Evolutionary conservation across 441 rosid genomes (phyloP).

Genomic region (Gossypium aridum): DNA sequence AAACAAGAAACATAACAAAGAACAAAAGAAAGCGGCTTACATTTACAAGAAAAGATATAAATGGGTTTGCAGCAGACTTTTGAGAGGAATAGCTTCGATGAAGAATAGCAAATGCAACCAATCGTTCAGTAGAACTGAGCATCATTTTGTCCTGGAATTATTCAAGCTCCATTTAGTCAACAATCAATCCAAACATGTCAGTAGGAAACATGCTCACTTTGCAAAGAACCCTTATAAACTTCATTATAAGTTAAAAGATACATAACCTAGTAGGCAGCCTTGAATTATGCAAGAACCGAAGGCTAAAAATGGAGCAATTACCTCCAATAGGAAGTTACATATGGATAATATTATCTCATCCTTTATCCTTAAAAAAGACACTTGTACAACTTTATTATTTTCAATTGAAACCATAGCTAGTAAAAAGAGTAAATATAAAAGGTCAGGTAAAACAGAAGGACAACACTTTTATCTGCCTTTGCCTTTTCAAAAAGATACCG

Average conservation of each 20-base stretch:
- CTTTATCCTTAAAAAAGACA: background rate
- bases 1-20: background rate
- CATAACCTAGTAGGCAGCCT: background rate
- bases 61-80: conserved; percentile 54
- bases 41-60: conserved; percentile 40
- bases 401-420: background rate
- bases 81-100: conserved; percentile 54
- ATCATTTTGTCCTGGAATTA: conserved; percentile 49
- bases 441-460: background rate
- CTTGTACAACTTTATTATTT: background rate
- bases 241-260: background rate
- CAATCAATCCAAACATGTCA: conserved; percentile 2
- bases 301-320: background rate
- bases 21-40: conserved; percentile 35
- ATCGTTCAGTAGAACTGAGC: conserved; percentile 53
- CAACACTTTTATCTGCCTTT: background rate
- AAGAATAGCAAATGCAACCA: conserved; percentile 63
- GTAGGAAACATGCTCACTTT: background rate
- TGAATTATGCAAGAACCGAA: background rate
- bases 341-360: background rate
- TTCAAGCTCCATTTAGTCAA: conserved; percentile 17
- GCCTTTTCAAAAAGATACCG: background rate
- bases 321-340: background rate
- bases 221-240: background rate
- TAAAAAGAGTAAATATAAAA: background rate